Base-by-base conservation (phyloP, 495 filamentous ascomycete genomes). In the Neurospora tetrasperma region DNA sequence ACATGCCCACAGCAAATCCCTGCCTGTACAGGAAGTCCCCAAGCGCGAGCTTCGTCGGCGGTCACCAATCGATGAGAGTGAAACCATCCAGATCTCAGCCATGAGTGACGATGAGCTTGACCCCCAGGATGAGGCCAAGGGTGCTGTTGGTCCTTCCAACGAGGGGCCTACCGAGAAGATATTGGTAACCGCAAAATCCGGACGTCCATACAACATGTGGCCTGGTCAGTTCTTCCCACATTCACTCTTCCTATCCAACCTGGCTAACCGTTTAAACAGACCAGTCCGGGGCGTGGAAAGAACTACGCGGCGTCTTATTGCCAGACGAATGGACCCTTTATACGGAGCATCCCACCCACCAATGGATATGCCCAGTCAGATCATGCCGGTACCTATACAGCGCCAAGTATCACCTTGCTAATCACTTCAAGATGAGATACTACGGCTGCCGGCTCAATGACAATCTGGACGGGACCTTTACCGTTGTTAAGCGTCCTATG, bases 331-430 rank as follows among this genome's bases (percentile, higher is more conserved):
- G 76, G 69, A 39, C 70, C 35, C 42, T 44, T 3, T 73, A 75
- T 70, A 69, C 27, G 12, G 71, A 69, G 0, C 39, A 74, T 12
- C 7, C 54, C 1, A 74, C 69, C 16, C 75, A 74, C 10, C 75
- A 74, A 1, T 78, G 77, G 77, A 76, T 77, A 16, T 78, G 77
- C 23, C 77, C 77, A 4, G 40, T 77, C 10, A 71, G 75, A 11
- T 71, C 59, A 8, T 78, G 77, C 31, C 77, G 77, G 18, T 68
- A 42, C 1, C 12, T 76, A 14, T 78, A 71, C 35, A 54, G 12
- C 35, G 12, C 48, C 2, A 27, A 27, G 10, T 10, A n/a, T 4
- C 39, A 70, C n/a, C 42, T 77, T 5, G 75, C 75, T 6, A n/a
- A 72, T 9, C 77, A 77, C 41, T 76, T 78, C 74, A 70, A 66